These are phyloP conservation scores for Coemansia sp. DNA, from an alignment of 192 early-diverging fungal genomes.

Conservation along the genomic window DNA sequence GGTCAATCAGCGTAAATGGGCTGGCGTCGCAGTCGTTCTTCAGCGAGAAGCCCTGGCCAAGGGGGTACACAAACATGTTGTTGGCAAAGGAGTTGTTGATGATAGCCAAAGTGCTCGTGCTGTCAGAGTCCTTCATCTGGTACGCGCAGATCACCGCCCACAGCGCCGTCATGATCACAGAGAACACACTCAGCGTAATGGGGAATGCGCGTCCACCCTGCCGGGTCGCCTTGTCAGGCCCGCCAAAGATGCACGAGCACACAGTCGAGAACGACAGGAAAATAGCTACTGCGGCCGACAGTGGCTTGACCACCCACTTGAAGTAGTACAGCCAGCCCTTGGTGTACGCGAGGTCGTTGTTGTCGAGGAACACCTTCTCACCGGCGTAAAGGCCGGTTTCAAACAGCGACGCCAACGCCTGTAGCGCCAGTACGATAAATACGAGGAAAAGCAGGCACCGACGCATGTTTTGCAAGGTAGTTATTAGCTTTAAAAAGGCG, in stretches of 20 bases:
- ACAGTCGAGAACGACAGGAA: conserved; percentile 27
- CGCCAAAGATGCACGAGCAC: conserved; percentile 52
- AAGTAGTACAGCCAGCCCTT: conserved; percentile 52
- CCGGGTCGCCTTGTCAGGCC: neutral
- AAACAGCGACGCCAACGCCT: conserved; percentile 37
- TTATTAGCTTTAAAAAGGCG: neutral
- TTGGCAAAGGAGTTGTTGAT: conserved; percentile 15
- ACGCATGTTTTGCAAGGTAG: conserved; percentile 25
- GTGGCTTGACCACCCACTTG: conserved; percentile 53
- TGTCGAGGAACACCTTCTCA: conserved; percentile 42
- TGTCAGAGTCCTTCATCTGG: conserved; percentile 37
- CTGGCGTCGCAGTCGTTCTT: conserved; percentile 42
- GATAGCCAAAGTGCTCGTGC: conserved; percentile 13
- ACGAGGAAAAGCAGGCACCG: conserved; percentile 29
- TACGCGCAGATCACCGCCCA: conserved; percentile 48
- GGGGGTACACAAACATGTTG: conserved; percentile 36
- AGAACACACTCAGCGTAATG: conserved; percentile 29
- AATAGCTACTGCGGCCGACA: conserved; percentile 39
- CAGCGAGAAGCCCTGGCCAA: conserved; percentile 49
- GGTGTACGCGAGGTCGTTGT: conserved; percentile 45
- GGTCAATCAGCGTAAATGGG: conserved; percentile 38
- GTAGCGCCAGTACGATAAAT: conserved; percentile 28
- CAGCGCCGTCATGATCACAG: conserved; percentile 40
- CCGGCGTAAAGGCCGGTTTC: conserved; percentile 49
- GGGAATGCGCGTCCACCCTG: conserved; percentile 27